Evolutionary conservation across 805 yeast genomes (phyloP).

Genomic region (Tetrapisispora pingtungensis): DNA sequence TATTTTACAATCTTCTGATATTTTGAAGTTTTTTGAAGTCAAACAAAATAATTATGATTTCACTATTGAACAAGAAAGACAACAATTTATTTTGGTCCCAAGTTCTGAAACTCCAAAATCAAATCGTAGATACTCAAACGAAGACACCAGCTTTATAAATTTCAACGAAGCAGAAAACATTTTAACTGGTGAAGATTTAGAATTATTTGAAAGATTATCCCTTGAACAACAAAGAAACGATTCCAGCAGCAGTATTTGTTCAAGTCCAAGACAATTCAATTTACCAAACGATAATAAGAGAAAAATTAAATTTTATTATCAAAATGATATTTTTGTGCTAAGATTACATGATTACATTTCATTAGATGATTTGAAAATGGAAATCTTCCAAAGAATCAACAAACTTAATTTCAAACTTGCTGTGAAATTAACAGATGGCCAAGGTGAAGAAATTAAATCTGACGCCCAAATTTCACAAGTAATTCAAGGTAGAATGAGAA

Average conservation of each 20-base stretch:
- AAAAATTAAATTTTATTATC: conserved; percentile 66
- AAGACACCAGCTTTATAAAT: background rate
- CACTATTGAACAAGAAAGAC: conserved; percentile 6
- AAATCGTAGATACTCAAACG: background rate
- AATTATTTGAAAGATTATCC: conserved; percentile 20
- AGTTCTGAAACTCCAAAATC: background rate
- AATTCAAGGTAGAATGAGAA: conserved; percentile 29
- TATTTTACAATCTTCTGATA: conserved; percentile 59
- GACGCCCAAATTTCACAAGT: conserved; percentile 28
- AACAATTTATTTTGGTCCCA: conserved; percentile 6
- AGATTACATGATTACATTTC: conserved; percentile 40
- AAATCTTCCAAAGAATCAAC: conserved; percentile 42
- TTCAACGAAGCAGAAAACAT: conserved; percentile 14
- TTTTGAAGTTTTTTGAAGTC: conserved; percentile 60
- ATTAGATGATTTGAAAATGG: conserved; percentile 39
- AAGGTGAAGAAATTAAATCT: conserved; percentile 27
- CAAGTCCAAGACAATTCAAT: conserved; percentile 1
- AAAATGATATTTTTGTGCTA: conserved; percentile 73
- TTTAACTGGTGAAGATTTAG: conserved; percentile 24
- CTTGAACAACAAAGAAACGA: conserved; percentile 4
- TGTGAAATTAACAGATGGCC: conserved; percentile 27
- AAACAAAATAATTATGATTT: conserved; percentile 29
- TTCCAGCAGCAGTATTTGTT: background rate
- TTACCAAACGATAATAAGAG: background rate
- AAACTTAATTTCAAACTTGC: conserved; percentile 28